Percentiles rank a stretch among this genome's conserved stretches.
phyloP scores from a whole-genome alignment of 208 protist genomes.

The Leishmania gerbilli region DNA sequence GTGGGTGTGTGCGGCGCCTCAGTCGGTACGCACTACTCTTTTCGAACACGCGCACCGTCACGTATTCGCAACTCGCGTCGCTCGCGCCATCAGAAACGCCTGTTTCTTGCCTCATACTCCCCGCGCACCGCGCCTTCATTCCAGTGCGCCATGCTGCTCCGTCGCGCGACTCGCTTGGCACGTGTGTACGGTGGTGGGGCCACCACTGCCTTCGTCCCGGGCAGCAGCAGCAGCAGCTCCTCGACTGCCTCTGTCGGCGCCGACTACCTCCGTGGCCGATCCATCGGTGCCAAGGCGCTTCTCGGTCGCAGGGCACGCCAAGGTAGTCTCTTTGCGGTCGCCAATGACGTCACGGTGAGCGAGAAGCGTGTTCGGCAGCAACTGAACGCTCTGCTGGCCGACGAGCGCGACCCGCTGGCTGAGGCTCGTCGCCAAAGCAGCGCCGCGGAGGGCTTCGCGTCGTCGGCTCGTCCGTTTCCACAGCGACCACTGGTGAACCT shows the following conservation, averaged over 20 bases:
- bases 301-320: slow-evolving; percentile 60
- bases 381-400: slow-evolving; percentile 76
- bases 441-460: slow-evolving; percentile 7
- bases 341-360: slow-evolving; percentile 64
- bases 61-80: neutral
- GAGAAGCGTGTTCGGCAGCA: slow-evolving; percentile 76
- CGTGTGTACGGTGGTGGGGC: slow-evolving; percentile 69
- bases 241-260: slow-evolving; percentile 6
- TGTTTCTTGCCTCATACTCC: neutral
- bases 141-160: slow-evolving; percentile 10
- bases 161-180: slow-evolving; percentile 30
- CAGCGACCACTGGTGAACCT: slow-evolving; percentile 71
- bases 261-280: slow-evolving; percentile 10
- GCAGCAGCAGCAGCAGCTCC: slow-evolving; percentile 25
- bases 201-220: slow-evolving; percentile 32
- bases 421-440: slow-evolving; percentile 11
- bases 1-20: neutral
- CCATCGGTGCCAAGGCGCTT: slow-evolving; percentile 30
- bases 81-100: neutral
- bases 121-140: neutral
- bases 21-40: neutral
- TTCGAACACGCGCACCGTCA: neutral
- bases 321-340: slow-evolving; percentile 77
- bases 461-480: slow-evolving; percentile 31
- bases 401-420: slow-evolving; percentile 61